Evolutionary conservation across 305 asterid genomes (phyloP).

Genomic region (Solanum hybrid): DNA sequence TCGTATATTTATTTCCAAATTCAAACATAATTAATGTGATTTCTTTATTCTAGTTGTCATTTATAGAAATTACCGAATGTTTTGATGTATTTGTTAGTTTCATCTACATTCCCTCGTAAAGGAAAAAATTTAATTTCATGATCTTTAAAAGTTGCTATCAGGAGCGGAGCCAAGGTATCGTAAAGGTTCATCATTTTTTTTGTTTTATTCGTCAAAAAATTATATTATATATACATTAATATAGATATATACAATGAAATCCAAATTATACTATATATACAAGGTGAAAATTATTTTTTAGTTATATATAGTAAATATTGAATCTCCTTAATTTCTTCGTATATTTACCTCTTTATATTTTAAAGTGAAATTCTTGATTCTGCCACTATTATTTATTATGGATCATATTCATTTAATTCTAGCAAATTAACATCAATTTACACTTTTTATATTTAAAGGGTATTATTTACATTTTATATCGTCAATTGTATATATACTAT

Average conservation of each 20-base stretch:
- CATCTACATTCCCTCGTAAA: not conserved
- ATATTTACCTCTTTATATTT: too few relatives aligned
- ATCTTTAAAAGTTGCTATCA: not conserved
- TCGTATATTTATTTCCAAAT: not conserved
- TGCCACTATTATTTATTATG: not conserved
- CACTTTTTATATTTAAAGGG: too few relatives aligned
- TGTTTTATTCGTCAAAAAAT: too few relatives aligned
- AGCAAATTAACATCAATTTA: not conserved
- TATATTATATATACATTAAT: not conserved
- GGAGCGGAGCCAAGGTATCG: not conserved
- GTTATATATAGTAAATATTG: too few relatives aligned
- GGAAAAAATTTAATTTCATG: not conserved
- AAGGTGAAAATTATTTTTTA: too few relatives aligned
- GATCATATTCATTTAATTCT: not conserved
- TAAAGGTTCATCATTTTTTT: not conserved
- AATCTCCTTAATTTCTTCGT: too few relatives aligned
- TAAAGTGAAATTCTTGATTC: too few relatives aligned
- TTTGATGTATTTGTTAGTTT: not conserved
- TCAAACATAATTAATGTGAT: not conserved
- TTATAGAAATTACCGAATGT: not conserved
- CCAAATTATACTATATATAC: too few relatives aligned
- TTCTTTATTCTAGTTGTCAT: not conserved
- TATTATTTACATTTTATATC: too few relatives aligned
- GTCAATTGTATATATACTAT: too few relatives aligned
- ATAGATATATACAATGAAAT: too few relatives aligned